Percentiles rank a stretch among this genome's conserved stretches.
phyloP scores from a whole-genome alignment of 495 filamentous ascomycete genomes.

The Aspergillus bertholletiae region DNA sequence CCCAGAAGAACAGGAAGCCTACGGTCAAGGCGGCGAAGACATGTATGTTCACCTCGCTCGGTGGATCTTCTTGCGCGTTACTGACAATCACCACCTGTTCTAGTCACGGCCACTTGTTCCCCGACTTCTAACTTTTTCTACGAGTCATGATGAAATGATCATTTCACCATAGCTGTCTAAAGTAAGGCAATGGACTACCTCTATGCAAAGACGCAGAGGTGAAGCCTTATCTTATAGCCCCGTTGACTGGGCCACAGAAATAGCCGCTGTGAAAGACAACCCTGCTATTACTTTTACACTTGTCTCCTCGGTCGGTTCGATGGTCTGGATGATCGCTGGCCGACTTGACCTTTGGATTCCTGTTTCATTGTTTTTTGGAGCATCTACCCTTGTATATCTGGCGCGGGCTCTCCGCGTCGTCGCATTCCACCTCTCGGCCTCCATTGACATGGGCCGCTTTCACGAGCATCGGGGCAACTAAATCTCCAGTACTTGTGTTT shows the following conservation, averaged over 20 bases:
- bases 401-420: background rate
- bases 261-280: background rate
- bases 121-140: conserved; percentile 58
- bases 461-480: background rate
- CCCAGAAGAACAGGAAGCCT: conserved; percentile 91
- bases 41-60: conserved; percentile 58
- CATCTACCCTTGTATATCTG: conserved; percentile 1
- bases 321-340: conserved; percentile 19
- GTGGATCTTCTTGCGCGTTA: background rate
- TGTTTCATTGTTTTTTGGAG: conserved; percentile 3
- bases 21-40: conserved; percentile 73
- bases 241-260: background rate
- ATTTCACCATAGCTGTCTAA: conserved; percentile 16
- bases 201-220: background rate
- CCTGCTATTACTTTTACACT: conserved; percentile 1
- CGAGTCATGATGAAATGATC: conserved; percentile 40
- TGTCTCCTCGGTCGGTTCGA: conserved; percentile 7
- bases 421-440: background rate
- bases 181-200: conserved; percentile 2
- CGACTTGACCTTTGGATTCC: conserved; percentile 11
- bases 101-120: conserved; percentile 69
- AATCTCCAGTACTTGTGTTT: background rate
- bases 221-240: background rate
- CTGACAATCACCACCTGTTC: conserved; percentile 10
- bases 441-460: background rate